Percentiles rank a stretch among this genome's conserved stretches.
Conservation (phyloP, 768 basidiomycete genomes). For the Mrakia frigida region DNA sequence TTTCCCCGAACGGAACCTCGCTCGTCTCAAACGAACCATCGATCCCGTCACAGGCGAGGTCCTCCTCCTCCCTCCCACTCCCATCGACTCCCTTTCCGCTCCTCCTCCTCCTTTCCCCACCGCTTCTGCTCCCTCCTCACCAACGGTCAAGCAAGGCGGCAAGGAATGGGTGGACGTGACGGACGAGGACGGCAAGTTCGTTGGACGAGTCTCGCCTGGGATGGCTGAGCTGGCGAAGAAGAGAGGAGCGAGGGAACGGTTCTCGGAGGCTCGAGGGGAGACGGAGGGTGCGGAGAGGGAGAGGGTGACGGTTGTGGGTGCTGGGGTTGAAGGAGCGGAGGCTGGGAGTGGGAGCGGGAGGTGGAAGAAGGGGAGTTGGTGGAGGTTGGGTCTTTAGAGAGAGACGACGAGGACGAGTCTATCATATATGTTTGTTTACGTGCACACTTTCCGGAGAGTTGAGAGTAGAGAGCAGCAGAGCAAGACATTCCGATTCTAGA, state of each 20-base stretch:
- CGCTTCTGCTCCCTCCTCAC: neutral
- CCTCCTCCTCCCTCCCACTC: neutral
- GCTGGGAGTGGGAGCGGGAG: neutral
- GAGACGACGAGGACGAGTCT: neutral
- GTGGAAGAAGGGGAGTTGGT: constrained; percentile 21
- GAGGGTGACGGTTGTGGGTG: constrained; percentile 1
- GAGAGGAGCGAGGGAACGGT: constrained; percentile 16
- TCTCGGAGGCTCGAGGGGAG: neutral
- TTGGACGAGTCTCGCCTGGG: constrained; percentile 1
- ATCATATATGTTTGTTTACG: neutral
- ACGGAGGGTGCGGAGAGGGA: neutral
- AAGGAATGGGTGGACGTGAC: constrained; percentile 13
- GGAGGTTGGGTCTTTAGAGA: neutral
- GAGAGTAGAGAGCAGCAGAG: too few species aligned
- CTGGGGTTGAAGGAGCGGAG: neutral
- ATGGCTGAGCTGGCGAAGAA: constrained; percentile 19
- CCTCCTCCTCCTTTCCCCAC: neutral
- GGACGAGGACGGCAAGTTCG: constrained; percentile 22
- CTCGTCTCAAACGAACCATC: constrained; percentile 7
- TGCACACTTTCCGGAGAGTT: too few species aligned
- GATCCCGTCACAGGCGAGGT: constrained; percentile 14
- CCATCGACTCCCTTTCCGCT: neutral
- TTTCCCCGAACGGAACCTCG: constrained; percentile 21
- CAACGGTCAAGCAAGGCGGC: neutral
- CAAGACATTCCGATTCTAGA: too few species aligned